These are phyloP conservation scores for Solanum etuberosum DNA, from an alignment of 257 asterid genomes.

Conservation along the genomic window DNA sequence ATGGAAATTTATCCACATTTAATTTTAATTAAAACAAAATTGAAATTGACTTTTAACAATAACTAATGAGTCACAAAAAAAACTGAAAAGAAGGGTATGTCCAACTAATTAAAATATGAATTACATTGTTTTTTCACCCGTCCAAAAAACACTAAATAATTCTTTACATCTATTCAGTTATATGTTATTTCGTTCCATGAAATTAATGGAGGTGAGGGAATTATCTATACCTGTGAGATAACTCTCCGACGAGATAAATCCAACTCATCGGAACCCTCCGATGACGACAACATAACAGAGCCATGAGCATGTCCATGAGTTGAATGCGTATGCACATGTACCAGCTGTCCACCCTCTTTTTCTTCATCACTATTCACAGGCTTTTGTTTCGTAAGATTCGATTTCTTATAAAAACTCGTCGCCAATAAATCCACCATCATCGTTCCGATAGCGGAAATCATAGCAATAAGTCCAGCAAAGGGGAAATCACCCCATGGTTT, in stretches of 20 bases:
- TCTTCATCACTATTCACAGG: constrained; percentile 1
- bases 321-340: constrained; percentile 12
- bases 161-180: too few species aligned
- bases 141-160: too few species aligned
- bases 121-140: too few species aligned
- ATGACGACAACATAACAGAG: neutral
- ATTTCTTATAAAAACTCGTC: neutral
- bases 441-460: constrained; percentile 4
- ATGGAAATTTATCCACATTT: neutral
- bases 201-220: too few species aligned
- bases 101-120: too few species aligned
- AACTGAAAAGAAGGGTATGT: neutral
- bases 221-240: constrained; percentile 11
- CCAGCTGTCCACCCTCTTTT: neutral
- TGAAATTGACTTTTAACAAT: neutral
- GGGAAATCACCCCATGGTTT: constrained; percentile 7
- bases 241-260: constrained; percentile 10
- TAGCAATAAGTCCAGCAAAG: constrained; percentile 7
- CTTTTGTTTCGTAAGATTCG: neutral
- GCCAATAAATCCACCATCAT: constrained; percentile 7
- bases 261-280: neutral
- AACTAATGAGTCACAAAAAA: neutral
- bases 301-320: constrained; percentile 18
- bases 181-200: neutral
- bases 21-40: neutral